Evolutionary conservation across 371 early-diverging fungal species (phyloP).

Genomic region (Phascolomyces articulosus): DNA sequence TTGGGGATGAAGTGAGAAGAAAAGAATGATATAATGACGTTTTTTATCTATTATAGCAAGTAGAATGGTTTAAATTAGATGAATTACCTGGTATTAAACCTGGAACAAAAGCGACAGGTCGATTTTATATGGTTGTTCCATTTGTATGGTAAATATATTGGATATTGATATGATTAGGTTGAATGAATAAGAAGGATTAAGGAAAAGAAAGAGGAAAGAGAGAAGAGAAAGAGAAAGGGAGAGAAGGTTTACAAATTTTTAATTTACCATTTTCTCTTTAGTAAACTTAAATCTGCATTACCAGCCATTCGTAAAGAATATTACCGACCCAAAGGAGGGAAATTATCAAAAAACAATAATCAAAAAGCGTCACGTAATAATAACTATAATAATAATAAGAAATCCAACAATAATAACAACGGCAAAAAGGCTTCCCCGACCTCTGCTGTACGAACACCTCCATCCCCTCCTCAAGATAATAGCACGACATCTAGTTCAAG

Average conservation of each 20-base stretch:
- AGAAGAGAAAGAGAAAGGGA: not conserved
- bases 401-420: slow-evolving; percentile 12
- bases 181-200: not conserved
- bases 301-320: slow-evolving; percentile 30
- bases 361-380: not conserved
- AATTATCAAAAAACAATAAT: slow-evolving; percentile 2
- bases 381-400: slow-evolving; percentile 1
- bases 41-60: slow-evolving; percentile 31
- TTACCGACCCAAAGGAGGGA: slow-evolving; percentile 19
- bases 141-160: slow-evolving; percentile 67
- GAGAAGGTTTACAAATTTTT: not conserved
- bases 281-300: slow-evolving; percentile 33
- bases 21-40: not conserved
- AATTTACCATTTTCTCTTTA: not conserved
- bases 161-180: too few relatives aligned
- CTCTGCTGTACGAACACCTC: not conserved
- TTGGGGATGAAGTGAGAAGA: not conserved
- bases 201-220: not conserved
- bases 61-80: slow-evolving; percentile 49
- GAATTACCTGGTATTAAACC: slow-evolving; percentile 52
- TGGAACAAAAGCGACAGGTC: slow-evolving; percentile 27
- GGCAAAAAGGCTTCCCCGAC: slow-evolving; percentile 7
- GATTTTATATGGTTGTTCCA: slow-evolving; percentile 71
- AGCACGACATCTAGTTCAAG: not conserved
- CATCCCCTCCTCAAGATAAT: slow-evolving; percentile 2